Base-by-base conservation (phyloP, 2,329 filamentous ascomycete genomes). In the Trichoderma atroviride region DNA sequence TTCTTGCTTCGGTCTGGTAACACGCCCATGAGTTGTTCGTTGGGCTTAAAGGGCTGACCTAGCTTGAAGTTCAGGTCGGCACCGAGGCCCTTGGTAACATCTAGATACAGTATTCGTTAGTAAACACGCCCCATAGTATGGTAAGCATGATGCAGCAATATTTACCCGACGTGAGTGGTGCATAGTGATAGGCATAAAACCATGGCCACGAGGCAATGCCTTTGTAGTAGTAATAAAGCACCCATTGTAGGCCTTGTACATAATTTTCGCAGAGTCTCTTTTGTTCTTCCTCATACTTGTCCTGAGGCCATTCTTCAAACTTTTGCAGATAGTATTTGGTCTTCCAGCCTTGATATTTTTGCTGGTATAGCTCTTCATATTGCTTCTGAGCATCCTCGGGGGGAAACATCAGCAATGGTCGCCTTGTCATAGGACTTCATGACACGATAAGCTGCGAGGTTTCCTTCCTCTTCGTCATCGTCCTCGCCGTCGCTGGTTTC, bases 141-240 rank as follows among this genome's bases (percentile, higher is more conserved):
- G 35, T 19, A 19, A 35, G n/a, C 11, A 11, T 10, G 37, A 53
- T 40, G 27, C 33, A 35, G 31, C 35, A 27, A 29, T 37, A n/a
- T 79, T 76, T 81, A 91, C 89, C 90, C 73, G 93, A 96, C 69
- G 97, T 99, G 88, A 98, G 93, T 1, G 96, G 96, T 11, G 96
- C 92, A 80, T 99, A 99, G 81, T 99, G 96, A 80, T 97, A 99
- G 71, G 86, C 86, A 80, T 97, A 99, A 82, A 92, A 99, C 96
- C 96, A 99, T 16, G 96, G 94, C 96, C 96, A 99, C 14, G 95
- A 98, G 19, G 93, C 96, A 70, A 99, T 96, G 71, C 96, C 96
- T 66, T 91, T 91, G 82, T 99, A 99, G 81, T 99, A 99, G 83
- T 99, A 99, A 80, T 91, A 97, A 61, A 99, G 84, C 55, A 99